Evolutionary conservation across 176 grass and related monocot genomes (phyloP).

Genomic region (Avena eriantha): DNA sequence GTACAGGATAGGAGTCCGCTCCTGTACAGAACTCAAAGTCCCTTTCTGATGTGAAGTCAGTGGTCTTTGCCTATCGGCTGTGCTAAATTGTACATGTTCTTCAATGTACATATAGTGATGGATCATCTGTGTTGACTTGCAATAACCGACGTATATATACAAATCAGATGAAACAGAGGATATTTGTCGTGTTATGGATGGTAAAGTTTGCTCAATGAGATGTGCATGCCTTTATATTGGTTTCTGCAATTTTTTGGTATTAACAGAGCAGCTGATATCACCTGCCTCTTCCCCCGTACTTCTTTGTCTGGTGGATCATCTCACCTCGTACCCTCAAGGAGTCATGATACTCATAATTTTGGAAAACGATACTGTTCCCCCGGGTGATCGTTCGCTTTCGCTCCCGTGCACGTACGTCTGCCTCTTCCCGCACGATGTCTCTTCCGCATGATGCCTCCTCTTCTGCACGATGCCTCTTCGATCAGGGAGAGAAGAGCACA

Average conservation of each 20-base stretch:
- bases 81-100: neutral
- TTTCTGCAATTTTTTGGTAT: neutral
- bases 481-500: no score
- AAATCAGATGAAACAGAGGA: neutral
- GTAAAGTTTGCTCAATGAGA: neutral
- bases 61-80: neutral
- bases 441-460: no score
- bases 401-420: no score
- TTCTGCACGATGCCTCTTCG: no score
- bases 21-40: slow-evolving; percentile 26
- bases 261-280: neutral
- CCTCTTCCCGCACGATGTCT: no score
- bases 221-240: neutral
- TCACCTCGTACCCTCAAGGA: neutral
- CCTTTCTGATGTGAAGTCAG: slow-evolving; percentile 5
- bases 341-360: neutral
- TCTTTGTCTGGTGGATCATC: no score
- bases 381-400: no score
- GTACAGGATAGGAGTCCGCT: slow-evolving; percentile 29
- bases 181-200: neutral
- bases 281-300: no score
- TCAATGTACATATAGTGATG: neutral
- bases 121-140: neutral
- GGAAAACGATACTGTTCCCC: no score
- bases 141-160: neutral